Percentiles rank a stretch among this genome's conserved stretches.
phyloP scores from a whole-genome alignment of 495 filamentous ascomycete genomes.

The Podospora didyma region DNA sequence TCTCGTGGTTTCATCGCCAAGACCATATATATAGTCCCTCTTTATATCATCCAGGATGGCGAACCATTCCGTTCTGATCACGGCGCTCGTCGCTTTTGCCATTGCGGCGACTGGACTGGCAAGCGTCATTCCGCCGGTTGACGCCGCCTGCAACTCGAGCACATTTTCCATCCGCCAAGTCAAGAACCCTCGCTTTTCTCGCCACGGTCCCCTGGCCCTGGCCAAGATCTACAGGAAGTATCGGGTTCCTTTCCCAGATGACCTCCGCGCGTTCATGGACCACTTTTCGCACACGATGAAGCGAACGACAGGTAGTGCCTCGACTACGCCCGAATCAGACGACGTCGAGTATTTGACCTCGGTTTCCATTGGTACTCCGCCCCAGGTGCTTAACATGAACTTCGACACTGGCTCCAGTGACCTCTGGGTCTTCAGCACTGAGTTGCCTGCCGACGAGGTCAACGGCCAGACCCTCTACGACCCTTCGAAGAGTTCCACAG shows the following conservation, averaged over 20 bases:
- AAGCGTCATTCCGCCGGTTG: slow-evolving; percentile 14
- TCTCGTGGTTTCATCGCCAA: too few relatives aligned
- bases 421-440: slow-evolving; percentile 52
- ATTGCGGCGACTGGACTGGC: slow-evolving; percentile 43
- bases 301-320: slow-evolving; percentile 31
- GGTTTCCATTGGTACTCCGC: slow-evolving; percentile 57
- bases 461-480: slow-evolving; percentile 59
- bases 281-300: slow-evolving; percentile 1
- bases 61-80: neutral
- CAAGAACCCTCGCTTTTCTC: slow-evolving; percentile 43
- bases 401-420: slow-evolving; percentile 76
- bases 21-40: neutral
- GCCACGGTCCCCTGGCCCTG: slow-evolving; percentile 48
- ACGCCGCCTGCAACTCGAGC: slow-evolving; percentile 22
- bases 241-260: slow-evolving; percentile 34
- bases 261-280: slow-evolving; percentile 8
- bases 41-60: slow-evolving; percentile 4
- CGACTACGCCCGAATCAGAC: slow-evolving; percentile 50
- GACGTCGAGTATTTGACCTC: slow-evolving; percentile 66
- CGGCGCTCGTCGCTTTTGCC: slow-evolving; percentile 16
- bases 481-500: slow-evolving; percentile 40
- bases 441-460: slow-evolving; percentile 19
- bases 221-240: slow-evolving; percentile 59
- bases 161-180: slow-evolving; percentile 45
- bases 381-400: slow-evolving; percentile 59